These are phyloP conservation scores for Coemansia sp. DNA, from an alignment of 192 early-diverging fungal genomes.

Conservation along the genomic window DNA sequence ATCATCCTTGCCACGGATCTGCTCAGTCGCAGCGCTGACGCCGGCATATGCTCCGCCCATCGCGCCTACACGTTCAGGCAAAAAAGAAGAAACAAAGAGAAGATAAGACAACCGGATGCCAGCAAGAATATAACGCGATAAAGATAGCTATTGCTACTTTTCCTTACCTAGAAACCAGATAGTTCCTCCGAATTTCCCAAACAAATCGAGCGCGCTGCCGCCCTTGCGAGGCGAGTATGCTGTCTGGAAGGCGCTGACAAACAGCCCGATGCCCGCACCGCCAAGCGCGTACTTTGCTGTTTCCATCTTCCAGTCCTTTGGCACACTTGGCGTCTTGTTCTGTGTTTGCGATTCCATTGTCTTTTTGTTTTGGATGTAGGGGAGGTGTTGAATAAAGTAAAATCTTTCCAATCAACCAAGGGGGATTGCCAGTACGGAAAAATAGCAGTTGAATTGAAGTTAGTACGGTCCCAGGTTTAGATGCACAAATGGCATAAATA, in stretches of 20 bases:
- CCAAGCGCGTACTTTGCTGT: constrained; percentile 51
- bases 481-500: neutral
- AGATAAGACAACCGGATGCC: neutral
- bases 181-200: constrained; percentile 65
- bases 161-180: constrained; percentile 70
- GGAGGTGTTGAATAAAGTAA: neutral
- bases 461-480: too few species aligned
- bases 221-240: constrained; percentile 51
- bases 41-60: constrained; percentile 79
- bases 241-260: constrained; percentile 71
- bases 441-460: neutral
- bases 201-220: constrained; percentile 54
- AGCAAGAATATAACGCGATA: neutral
- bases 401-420: neutral
- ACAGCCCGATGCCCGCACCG: constrained; percentile 65
- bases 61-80: constrained; percentile 57
- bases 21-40: constrained; percentile 59
- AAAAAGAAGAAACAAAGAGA: constrained; percentile 1
- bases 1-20: constrained; percentile 69
- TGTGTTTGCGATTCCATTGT: constrained; percentile 16
- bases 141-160: neutral
- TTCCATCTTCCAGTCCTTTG: constrained; percentile 47
- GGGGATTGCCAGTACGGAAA: too few species aligned
- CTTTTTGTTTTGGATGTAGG: neutral
- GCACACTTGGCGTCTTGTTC: constrained; percentile 23